A percentile compares a stretch with the other conserved stretches of the same genome.
Conservation (phyloP, 352 stramenopile genomes). For the Pythium volutum region DNA sequence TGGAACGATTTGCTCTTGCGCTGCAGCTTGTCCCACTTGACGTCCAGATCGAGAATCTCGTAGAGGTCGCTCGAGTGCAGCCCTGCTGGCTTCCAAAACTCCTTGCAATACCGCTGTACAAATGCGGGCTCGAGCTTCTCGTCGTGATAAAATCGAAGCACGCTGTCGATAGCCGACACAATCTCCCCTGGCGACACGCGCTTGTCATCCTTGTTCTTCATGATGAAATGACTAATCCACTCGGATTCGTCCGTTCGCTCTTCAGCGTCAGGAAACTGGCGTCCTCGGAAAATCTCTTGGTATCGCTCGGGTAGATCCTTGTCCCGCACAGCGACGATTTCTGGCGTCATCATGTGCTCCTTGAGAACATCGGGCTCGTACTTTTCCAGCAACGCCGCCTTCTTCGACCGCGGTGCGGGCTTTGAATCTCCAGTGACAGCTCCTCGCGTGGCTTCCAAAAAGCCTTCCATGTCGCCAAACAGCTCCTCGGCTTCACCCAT, state of each 20-base stretch:
- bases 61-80: constrained; percentile 80
- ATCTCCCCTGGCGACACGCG: constrained; percentile 65
- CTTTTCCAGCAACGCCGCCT: constrained; percentile 82
- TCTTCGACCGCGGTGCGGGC: constrained; percentile 61
- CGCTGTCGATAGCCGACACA: constrained; percentile 85
- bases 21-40: constrained; percentile 88
- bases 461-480: constrained; percentile 88
- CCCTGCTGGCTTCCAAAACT: constrained; percentile 88
- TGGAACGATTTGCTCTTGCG: constrained; percentile 79
- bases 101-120: constrained; percentile 89
- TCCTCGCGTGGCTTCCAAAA: constrained; percentile 76
- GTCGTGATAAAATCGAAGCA: constrained; percentile 87
- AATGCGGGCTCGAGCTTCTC: constrained; percentile 87
- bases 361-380: constrained; percentile 86
- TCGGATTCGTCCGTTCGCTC: constrained; percentile 84
- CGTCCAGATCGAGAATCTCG: constrained; percentile 82
- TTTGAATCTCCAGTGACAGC: constrained; percentile 24
- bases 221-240: constrained; percentile 87
- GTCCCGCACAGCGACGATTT: constrained; percentile 77
- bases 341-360: constrained; percentile 88
- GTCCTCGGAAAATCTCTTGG: constrained; percentile 66
- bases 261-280: constrained; percentile 79
- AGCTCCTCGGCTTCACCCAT: constrained; percentile 89
- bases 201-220: constrained; percentile 67
- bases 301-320: constrained; percentile 80